Base-by-base conservation (phyloP, 495 filamentous ascomycete genomes). In the Neurospora sp. region DNA sequence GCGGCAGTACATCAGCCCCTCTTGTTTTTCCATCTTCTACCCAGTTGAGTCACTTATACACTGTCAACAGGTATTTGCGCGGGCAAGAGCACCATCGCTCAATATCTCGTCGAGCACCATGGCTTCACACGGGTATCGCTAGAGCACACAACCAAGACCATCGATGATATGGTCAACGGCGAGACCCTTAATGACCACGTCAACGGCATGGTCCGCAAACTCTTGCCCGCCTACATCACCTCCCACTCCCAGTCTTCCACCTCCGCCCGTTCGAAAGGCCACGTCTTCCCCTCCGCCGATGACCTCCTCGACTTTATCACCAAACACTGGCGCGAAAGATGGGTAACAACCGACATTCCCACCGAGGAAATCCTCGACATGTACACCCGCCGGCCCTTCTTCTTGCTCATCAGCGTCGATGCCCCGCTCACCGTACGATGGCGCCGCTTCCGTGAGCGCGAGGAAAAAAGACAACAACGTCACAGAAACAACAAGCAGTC, bases 401-500 rank as follows among this genome's bases (percentile, higher is more conserved):
- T 98, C 83, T 87, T 99, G 70, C 88, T 98, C 19, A 86, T 98
- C 73, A 94, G 92, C 79, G 89, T 99, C 62, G 95, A 98, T 79
- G 96, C 95, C 3, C 96, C 96, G 2, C 85, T 97, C 5, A 89
- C 86, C 72, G 85, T 93, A 34, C 90, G 96, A 72, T 98, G 93
- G 92, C 86, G 88, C 75, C 89, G 95, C 69, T 93, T 81, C 75
- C 82, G 84, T 70, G 74, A 73, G 28, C 81, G 81, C 28, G 39
- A 75, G 21, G 73, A 70, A 19, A 70, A 73, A 9, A 73, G 39
- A 69, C 48, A 72, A 72, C 28, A 39, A 66, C 37, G 9, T 81
- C 86, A 95, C 71, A 85, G 94, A 5, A 84, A 94, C 70, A 92
- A 89, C 78, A 86, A 94, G 40, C 92, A 94, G 80, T 92, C 92